Percentiles rank a stretch among this genome's conserved stretches.
Conservation (phyloP, 306 rosid species). For the Hippophae gyantsensis region DNA sequence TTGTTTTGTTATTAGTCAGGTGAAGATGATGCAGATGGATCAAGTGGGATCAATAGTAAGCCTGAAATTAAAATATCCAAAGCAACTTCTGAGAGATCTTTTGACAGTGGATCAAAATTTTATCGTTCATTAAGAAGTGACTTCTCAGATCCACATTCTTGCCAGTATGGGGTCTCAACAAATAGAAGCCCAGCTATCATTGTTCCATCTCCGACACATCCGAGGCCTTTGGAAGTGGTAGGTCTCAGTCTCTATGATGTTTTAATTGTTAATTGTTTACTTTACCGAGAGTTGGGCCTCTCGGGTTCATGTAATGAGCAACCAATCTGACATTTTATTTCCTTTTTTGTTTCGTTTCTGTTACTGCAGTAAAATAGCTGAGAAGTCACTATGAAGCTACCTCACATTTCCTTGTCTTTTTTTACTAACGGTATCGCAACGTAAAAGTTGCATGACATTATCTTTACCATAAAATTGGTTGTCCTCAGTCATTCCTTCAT, state of each 20-base stretch:
- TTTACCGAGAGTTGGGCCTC: not conserved
- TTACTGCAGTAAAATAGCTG: conserved; percentile 18
- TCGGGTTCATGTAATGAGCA: not conserved
- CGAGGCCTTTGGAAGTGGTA: conserved; percentile 32
- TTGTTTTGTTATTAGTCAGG: conserved; percentile 39
- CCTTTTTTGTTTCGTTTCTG: not conserved
- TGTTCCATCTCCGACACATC: conserved; percentile 43
- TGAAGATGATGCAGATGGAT: conserved; percentile 29
- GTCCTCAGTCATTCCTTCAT: too few species aligned
- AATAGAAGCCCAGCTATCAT: conserved; percentile 58
- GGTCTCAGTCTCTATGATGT: conserved; percentile 12
- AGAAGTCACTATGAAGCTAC: conserved; percentile 8
- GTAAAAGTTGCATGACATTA: too few species aligned
- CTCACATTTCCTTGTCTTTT: conserved; percentile 17
- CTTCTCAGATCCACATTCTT: conserved; percentile 44
- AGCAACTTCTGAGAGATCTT: conserved; percentile 48
- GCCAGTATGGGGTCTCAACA: conserved; percentile 46
- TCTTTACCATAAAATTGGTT: too few species aligned
- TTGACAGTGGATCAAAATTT: conserved; percentile 41
- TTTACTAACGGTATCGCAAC: conserved; percentile 9
- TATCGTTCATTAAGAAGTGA: conserved; percentile 46
- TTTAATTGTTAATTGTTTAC: not conserved
- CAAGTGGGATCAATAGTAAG: conserved; percentile 35
- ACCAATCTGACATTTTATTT: conserved; percentile 7
- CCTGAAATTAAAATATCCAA: conserved; percentile 31